Evolutionary conservation across 177 flowering plant genomes (phyloP), one percentile per base, ranked within the genome.

Genomic region (Tripterygium wilfordii): DNA sequence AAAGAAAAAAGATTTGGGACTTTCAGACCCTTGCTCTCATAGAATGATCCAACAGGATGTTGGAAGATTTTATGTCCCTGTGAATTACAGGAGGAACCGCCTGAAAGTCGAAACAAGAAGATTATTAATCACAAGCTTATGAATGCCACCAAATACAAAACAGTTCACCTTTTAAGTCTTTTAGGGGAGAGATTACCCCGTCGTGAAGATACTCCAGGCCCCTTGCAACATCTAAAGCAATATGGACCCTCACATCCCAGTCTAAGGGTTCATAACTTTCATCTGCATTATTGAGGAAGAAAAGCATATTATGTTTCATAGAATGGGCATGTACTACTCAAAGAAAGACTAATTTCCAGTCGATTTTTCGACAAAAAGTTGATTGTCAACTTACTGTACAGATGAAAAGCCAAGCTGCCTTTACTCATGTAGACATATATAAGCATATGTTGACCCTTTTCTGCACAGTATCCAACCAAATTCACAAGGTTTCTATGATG

Each of bases 141-240:
- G n/a, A n/a, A n/a, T n/a, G n/a, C n/a, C n/a, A n/a, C n/a, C n/a
- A n/a, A n/a, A n/a, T n/a, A n/a, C n/a, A n/a, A n/a, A n/a, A n/a
- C n/a, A n/a, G n/a, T n/a, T n/a, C 15, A 37, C 20, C 18, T 37
- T 19, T 17, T 44, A n/a, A n/a, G n/a, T n/a, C n/a, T n/a, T n/a
- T n/a, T 45, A 61, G 43, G 49, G 22, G 22, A 45, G 46, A 57
- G 25, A 64, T 52, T 75, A 89, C 99, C 64, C 99, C 99, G 68
- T 92, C 99, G 51, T 92, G 99, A 63, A 92, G 99, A 79, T 92
- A 92, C 60, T 92, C 99, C 71, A 92, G 72, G 46, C 96, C 99
- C 70, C 96, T 80, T 32, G 99, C 94, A 27, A 92, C 94, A 77
- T 92, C 99, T 48, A 88, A 79, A 48, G 99, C 94, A 36, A 84